phyloP scores from a whole-genome alignment of 2,329 filamentous ascomycete species.

The Colletotrichum chlorophyti region DNA sequence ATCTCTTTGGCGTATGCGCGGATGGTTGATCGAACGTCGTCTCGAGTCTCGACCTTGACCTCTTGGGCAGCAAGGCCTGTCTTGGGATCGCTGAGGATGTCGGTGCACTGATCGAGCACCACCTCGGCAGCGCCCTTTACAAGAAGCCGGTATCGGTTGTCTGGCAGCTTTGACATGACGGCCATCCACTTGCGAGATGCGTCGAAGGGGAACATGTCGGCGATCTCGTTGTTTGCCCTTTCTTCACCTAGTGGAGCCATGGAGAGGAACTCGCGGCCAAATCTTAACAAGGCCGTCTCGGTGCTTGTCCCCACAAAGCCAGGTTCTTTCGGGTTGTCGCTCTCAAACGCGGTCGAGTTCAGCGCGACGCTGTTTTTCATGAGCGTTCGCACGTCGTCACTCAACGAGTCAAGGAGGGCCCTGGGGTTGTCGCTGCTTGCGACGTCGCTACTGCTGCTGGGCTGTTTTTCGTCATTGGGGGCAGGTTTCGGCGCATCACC shows the following conservation, averaged over 20 bases:
- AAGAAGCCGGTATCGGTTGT: constrained; percentile 55
- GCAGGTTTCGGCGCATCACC: constrained; percentile 35
- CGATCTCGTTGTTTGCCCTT: constrained; percentile 51
- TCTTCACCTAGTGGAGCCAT: constrained; percentile 53
- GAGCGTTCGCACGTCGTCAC: constrained; percentile 41
- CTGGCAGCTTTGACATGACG: constrained; percentile 53
- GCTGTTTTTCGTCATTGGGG: constrained; percentile 32
- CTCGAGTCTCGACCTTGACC: constrained; percentile 40
- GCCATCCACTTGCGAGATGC: constrained; percentile 64
- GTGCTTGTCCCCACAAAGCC: constrained; percentile 62
- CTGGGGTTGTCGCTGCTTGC: constrained; percentile 34
- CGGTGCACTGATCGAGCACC: constrained; percentile 52
- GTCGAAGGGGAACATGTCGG: constrained; percentile 61
- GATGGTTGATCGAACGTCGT: constrained; percentile 41
- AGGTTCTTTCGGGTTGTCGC: constrained; percentile 41
- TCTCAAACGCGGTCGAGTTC: constrained; percentile 63
- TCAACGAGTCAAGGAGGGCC: constrained; percentile 35
- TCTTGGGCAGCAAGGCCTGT: constrained; percentile 36
- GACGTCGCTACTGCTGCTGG: constrained; percentile 31
- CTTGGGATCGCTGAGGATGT: constrained; percentile 52
- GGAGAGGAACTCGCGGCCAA: constrained; percentile 56
- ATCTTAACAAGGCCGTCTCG: constrained; percentile 59
- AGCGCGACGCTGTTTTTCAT: constrained; percentile 49
- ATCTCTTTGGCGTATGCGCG: constrained; percentile 69
- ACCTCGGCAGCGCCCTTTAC: constrained; percentile 67